Percentiles rank a stretch among this genome's conserved stretches.
Conservation (phyloP, 805 yeast genomes). For the Peterozyma toletana region DNA sequence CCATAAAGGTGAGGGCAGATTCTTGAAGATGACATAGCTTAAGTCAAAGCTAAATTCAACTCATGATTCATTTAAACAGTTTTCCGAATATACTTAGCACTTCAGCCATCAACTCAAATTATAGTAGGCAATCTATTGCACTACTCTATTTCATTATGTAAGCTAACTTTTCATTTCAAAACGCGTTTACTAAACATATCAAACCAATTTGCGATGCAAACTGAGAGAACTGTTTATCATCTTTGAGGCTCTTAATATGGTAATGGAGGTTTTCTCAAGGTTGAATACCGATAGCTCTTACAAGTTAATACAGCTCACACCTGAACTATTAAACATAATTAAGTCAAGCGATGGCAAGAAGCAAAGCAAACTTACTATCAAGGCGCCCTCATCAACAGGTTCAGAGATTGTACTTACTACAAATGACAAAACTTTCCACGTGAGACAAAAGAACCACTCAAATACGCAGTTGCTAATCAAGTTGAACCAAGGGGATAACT, state of each 20-base stretch:
- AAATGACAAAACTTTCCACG: constrained; percentile 44
- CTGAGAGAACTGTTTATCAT: no score
- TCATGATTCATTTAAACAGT: no score
- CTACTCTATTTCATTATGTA: no score
- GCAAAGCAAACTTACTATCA: constrained; percentile 15
- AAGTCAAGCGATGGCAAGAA: constrained; percentile 12
- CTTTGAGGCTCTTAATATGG: neutral
- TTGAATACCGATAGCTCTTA: constrained; percentile 24
- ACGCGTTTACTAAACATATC: no score
- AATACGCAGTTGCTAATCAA: constrained; percentile 63
- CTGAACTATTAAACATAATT: constrained; percentile 36
- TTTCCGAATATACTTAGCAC: no score
- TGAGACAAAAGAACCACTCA: constrained; percentile 81
- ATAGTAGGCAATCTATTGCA: no score
- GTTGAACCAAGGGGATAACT: constrained; percentile 15
- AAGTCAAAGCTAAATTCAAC: no score
- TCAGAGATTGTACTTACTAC: constrained; percentile 58
- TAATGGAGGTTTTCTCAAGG: constrained; percentile 19
- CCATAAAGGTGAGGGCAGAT: no score
- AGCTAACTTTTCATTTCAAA: no score
- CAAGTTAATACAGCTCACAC: constrained; percentile 45
- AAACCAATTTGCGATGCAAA: no score
- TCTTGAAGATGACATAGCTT: no score
- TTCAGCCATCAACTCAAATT: no score
- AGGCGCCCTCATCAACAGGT: constrained; percentile 21